Evolutionary conservation across 2,329 filamentous ascomycete genomes (phyloP).

Genomic region (Fusarium austroafricanum): DNA sequence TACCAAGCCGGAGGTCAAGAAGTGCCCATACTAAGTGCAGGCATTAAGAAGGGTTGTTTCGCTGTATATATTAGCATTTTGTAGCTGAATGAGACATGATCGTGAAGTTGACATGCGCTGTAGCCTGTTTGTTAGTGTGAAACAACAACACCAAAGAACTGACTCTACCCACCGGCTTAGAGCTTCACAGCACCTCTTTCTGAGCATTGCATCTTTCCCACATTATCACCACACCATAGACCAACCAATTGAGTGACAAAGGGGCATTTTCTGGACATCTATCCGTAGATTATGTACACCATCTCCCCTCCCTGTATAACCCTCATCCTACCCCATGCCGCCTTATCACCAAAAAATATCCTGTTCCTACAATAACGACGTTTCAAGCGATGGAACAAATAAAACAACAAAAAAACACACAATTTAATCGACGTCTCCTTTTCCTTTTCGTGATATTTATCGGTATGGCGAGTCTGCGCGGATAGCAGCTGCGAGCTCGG

Average conservation of each 20-base stretch:
- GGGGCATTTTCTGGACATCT: constrained; percentile 44
- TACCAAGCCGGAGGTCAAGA: constrained; percentile 23
- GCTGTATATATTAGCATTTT: background rate
- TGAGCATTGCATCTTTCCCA: background rate
- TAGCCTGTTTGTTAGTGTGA: background rate
- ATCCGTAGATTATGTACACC: constrained; percentile 46
- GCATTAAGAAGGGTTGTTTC: constrained; percentile 8
- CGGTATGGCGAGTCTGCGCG: constrained; percentile 93
- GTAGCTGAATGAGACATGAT: constrained; percentile 15
- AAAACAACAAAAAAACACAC: constrained; percentile 26
- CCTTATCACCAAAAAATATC: constrained; percentile 24
- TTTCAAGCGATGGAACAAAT: constrained; percentile 29
- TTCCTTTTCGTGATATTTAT: constrained; percentile 58
- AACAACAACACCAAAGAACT: background rate
- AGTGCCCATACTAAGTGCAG: constrained; percentile 24
- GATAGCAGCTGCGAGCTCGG: constrained; percentile 91
- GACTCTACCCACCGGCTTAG: background rate
- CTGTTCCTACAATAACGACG: constrained; percentile 37
- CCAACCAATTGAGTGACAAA: constrained; percentile 39
- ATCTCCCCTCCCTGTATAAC: constrained; percentile 25
- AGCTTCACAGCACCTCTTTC: too few relatives aligned
- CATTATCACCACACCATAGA: background rate
- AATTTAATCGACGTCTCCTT: constrained; percentile 18
- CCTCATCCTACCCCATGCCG: constrained; percentile 11
- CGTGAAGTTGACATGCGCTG: background rate